Conservation (phyloP, 1,139 yeast species). For the Zhuliangozyma blackwelliae region DNA sequence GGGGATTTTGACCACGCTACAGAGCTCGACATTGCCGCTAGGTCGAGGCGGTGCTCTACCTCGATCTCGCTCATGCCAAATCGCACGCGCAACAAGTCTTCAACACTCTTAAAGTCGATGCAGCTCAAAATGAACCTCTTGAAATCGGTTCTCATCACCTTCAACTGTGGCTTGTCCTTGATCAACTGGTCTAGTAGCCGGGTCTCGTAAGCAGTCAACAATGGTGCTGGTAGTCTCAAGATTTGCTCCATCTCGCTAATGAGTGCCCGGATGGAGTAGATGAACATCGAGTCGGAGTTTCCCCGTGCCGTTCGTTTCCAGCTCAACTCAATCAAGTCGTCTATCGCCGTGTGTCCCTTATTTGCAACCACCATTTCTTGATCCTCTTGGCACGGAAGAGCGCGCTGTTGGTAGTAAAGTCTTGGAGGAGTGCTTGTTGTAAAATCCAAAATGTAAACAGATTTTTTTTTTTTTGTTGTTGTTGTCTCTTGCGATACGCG, state of each 20-base stretch:
- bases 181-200: constrained; percentile 23
- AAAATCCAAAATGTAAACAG: too few species aligned
- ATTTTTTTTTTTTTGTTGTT: too few species aligned
- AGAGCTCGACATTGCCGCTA: background rate
- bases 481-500: too few species aligned
- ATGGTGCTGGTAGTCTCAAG: constrained; percentile 14
- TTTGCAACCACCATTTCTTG: too few species aligned
- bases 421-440: too few species aligned
- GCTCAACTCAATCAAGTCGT: constrained; percentile 22
- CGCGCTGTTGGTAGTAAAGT: too few species aligned
- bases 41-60: constrained; percentile 4
- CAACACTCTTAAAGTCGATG: constrained; percentile 20
- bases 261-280: constrained; percentile 24
- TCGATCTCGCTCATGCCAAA: constrained; percentile 16
- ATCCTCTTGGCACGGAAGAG: too few species aligned
- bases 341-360: constrained; percentile 2
- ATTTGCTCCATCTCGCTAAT: constrained; percentile 24
- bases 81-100: constrained; percentile 22
- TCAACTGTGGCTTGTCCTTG: constrained; percentile 23
- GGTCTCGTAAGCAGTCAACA: constrained; percentile 25
- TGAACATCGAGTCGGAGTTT: constrained; percentile 20
- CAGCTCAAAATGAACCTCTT: constrained; percentile 26
- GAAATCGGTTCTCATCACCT: constrained; percentile 25
- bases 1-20: too few species aligned
- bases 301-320: constrained; percentile 20